A percentile compares a stretch with the other conserved stretches of the same genome.
phyloP scores from a whole-genome alignment of 2,329 filamentous ascomycete species.

The Colletotrichum sp. region DNA sequence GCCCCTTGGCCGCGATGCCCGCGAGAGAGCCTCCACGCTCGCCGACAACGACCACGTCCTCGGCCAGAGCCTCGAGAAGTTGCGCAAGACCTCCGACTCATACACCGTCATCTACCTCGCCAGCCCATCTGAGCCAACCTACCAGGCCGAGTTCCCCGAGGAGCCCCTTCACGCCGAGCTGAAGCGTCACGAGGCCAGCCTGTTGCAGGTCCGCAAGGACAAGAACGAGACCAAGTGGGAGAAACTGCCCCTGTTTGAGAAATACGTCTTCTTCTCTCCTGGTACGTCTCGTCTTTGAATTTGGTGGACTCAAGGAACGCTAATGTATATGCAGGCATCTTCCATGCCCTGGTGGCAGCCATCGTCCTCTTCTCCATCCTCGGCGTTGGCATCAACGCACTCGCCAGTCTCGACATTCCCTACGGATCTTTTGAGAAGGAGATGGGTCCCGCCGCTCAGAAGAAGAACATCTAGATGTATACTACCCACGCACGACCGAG shows the following conservation, averaged over 20 bases:
- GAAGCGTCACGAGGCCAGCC: constrained; percentile 61
- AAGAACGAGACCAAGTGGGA: constrained; percentile 44
- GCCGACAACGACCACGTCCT: constrained; percentile 58
- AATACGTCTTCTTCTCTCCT: constrained; percentile 92
- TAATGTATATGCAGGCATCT: constrained; percentile 68
- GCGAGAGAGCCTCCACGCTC: constrained; percentile 47
- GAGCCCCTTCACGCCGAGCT: constrained; percentile 73
- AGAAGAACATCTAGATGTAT: constrained; percentile 82
- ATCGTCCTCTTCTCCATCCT: constrained; percentile 79
- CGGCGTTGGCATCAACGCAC: constrained; percentile 76
- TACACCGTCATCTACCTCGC: constrained; percentile 83
- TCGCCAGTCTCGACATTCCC: constrained; percentile 83
- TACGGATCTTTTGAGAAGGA: constrained; percentile 98
- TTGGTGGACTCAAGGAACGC: not conserved
- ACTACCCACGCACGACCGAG: not conserved
- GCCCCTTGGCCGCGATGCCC: constrained; percentile 38
- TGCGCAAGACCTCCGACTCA: constrained; percentile 40
- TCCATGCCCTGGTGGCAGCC: constrained; percentile 79
- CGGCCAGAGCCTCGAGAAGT: constrained; percentile 49
- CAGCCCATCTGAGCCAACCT: constrained; percentile 60
- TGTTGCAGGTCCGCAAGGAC: constrained; percentile 34
- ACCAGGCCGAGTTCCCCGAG: constrained; percentile 67
- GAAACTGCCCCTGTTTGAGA: constrained; percentile 75
- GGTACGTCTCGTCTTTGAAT: constrained; percentile 55
- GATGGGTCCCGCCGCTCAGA: constrained; percentile 86